Evolutionary conservation across 257 asterid species (phyloP), one percentile per base, ranked within the genome.

Genomic region (Solanum bulbocastanum): DNA sequence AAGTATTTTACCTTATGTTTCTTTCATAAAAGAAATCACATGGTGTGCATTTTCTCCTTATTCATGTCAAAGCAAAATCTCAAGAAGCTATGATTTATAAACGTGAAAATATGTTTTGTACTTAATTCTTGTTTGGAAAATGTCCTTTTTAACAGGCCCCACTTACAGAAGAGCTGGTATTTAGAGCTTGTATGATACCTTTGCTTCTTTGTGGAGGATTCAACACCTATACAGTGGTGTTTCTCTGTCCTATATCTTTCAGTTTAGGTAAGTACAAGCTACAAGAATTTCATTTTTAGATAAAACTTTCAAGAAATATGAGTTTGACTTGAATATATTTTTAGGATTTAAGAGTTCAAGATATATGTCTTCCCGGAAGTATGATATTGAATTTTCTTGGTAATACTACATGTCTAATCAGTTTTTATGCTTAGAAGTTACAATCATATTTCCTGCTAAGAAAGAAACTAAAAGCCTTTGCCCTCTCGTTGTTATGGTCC

Each of bases 121-220:
- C 68, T 46, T 46, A 46, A 49, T 49, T 30, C 44, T 82, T 82
- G 69, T 49, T 82, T 82, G 86, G 22, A 86, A 15, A 22, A 46
- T 86, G 25, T 73, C 32, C 69, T 84, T 88, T 87, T 89, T 83
- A 69, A 74, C 96, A 96, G 99, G 99, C 98, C 62, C 99, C 99
- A 83, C 89, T 97, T 78, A 93, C 99, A 1, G 99, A 97, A 90
- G 99, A 97, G 91, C 89, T 97, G 94, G 98, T 97, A 39, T 97
- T 97, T 91, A 95, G 99, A 92, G 98, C 99, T 76, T 97, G 98
- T 89, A 97, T 97, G 99, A 91, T 95, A 86, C 95, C 99, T 73
- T 92, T 97, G 93, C 98, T 97, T 79, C 91, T 95, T 25, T 97
- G 98, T 89, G 99, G 96, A 88, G 98, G 99, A 89, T 94, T 95